These are phyloP conservation scores for Beauveria asiatica DNA, from an alignment of 2,329 filamentous ascomycete species.

Conservation along the genomic window DNA sequence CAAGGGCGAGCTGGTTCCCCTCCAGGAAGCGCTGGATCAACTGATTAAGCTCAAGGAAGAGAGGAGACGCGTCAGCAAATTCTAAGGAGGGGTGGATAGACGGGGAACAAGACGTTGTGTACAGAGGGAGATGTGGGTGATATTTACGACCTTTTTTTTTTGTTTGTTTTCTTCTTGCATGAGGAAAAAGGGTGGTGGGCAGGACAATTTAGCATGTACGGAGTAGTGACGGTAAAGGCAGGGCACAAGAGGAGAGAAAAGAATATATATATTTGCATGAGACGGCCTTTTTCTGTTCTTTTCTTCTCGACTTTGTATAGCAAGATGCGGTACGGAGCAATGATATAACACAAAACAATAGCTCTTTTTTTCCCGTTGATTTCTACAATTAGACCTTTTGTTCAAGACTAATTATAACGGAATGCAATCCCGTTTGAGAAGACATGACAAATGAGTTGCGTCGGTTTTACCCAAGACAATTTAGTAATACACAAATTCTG, in stretches of 20 bases:
- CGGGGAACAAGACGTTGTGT: not conserved
- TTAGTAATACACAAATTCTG: not conserved
- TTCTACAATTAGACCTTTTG: not conserved
- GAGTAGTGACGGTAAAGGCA: not conserved
- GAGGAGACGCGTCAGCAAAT: conserved; percentile 28
- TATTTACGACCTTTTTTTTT: not conserved
- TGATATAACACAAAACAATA: not conserved
- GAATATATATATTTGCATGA: not conserved
- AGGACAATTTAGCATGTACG: not conserved
- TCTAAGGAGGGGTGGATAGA: conserved; percentile 17
- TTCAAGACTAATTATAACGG: not conserved
- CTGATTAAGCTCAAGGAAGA: conserved; percentile 43
- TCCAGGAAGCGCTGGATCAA: conserved; percentile 50
- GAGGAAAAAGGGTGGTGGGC: not conserved
- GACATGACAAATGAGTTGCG: too few relatives aligned
- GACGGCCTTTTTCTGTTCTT: not conserved
- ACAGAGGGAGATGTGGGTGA: not conserved
- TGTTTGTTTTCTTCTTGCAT: not conserved
- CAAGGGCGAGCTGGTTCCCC: conserved; percentile 48
- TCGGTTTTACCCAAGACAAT: too few relatives aligned
- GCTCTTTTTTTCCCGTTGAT: too few relatives aligned
- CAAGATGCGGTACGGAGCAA: too few relatives aligned
- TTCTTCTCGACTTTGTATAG: not conserved
- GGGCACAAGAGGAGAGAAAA: not conserved
- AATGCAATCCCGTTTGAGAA: not conserved